These are phyloP conservation scores for Saussurea involucrata DNA, from an alignment of 129 eudicot species.

Conservation along the genomic window DNA sequence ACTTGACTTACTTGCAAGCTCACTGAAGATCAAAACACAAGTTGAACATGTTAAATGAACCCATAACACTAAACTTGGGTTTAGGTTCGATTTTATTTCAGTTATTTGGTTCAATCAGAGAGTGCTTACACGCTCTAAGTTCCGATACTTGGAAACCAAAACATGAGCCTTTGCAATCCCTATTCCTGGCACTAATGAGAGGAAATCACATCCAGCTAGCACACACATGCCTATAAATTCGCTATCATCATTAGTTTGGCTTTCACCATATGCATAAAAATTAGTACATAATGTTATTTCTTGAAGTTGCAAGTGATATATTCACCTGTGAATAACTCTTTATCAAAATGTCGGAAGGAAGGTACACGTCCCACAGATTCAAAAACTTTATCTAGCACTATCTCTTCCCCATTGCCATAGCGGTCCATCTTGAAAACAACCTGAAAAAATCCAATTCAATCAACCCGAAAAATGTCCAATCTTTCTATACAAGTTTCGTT, in stretches of 20 bases:
- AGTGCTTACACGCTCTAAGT: constrained; percentile 77
- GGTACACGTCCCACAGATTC: constrained; percentile 36
- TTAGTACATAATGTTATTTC: neutral
- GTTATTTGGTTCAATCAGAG: neutral
- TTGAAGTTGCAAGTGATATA: neutral
- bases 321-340: constrained; percentile 54
- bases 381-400: constrained; percentile 53
- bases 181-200: constrained; percentile 79
- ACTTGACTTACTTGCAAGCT: neutral
- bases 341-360: constrained; percentile 58
- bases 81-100: neutral
- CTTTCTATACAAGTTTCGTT: neutral
- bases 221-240: constrained; percentile 80
- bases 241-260: neutral
- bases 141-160: constrained; percentile 69
- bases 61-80: neutral
- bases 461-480: neutral
- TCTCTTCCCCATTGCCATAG: constrained; percentile 77
- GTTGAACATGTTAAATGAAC: neutral
- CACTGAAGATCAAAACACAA: neutral
- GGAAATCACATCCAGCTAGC: constrained; percentile 92
- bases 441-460: constrained; percentile 28
- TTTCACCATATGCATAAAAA: neutral
- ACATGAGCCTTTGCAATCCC: constrained; percentile 75
- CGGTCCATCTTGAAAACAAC: constrained; percentile 84